Percentiles rank a stretch among this genome's conserved stretches.
phyloP scores from a whole-genome alignment of 2,329 filamentous ascomycete genomes.

The Colletotrichum costaricense region DNA sequence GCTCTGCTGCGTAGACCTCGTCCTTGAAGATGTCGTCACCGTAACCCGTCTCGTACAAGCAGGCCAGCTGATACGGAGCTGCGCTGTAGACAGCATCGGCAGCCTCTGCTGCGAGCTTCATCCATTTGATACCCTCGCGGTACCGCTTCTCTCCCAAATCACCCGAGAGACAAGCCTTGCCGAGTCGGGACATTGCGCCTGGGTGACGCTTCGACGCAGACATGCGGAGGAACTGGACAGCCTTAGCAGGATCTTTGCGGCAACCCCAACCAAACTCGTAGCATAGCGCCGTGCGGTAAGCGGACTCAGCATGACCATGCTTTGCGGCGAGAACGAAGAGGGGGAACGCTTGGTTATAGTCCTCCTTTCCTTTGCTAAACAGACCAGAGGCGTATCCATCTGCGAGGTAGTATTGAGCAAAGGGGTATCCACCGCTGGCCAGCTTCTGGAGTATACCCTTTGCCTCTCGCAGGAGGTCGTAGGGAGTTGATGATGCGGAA shows the following conservation, averaged over 20 bases:
- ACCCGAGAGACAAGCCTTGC: constrained; percentile 88
- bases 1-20: constrained; percentile 87
- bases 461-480: constrained; percentile 85
- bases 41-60: constrained; percentile 91
- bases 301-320: constrained; percentile 96
- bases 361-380: constrained; percentile 94
- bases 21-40: constrained; percentile 95
- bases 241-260: constrained; percentile 88
- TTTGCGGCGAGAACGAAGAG: constrained; percentile 95
- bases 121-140: constrained; percentile 93
- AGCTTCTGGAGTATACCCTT: constrained; percentile 89
- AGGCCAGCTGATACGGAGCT: constrained; percentile 89
- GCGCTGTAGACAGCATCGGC: constrained; percentile 93
- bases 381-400: constrained; percentile 95
- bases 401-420: constrained; percentile 96
- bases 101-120: constrained; percentile 91
- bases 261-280: constrained; percentile 99
- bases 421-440: constrained; percentile 89
- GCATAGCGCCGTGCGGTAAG: constrained; percentile 91
- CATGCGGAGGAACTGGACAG: constrained; percentile 91
- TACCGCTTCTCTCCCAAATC: constrained; percentile 91
- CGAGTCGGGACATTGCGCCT: constrained; percentile 92
- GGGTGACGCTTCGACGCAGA: constrained; percentile 95
- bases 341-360: constrained; percentile 91
- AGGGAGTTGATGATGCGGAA: constrained; percentile 61